phyloP scores from a whole-genome alignment of 1,284 basidiomycete species.

The Cryptococcus sp. region DNA sequence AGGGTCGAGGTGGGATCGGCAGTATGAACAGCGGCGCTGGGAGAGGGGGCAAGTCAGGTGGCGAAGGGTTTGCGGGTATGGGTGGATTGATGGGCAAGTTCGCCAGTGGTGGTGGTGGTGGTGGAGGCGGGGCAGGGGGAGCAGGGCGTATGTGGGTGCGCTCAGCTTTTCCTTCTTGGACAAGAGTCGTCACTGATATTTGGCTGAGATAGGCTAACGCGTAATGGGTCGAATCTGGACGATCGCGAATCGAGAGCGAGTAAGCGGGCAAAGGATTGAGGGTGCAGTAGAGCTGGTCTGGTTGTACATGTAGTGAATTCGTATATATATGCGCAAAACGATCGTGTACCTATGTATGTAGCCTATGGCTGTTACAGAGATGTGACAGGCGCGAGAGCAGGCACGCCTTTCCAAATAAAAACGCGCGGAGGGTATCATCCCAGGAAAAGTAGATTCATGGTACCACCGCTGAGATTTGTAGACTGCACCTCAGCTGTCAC shows the following conservation, averaged over 20 bases:
- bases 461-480: too few species aligned
- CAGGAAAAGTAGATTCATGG: too few species aligned
- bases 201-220: constrained; percentile 7
- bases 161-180: constrained; percentile 3
- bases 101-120: not conserved
- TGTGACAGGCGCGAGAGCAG: too few species aligned
- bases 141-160: constrained; percentile 23
- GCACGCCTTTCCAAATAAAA: too few species aligned
- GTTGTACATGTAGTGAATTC: too few species aligned
- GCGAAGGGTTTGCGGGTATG: not conserved
- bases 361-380: too few species aligned
- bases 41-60: not conserved
- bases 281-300: not conserved
- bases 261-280: constrained; percentile 17
- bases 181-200: constrained; percentile 1
- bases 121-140: not conserved
- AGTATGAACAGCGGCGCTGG: not conserved
- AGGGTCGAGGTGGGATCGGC: not conserved
- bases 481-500: too few species aligned
- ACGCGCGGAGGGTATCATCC: too few species aligned
- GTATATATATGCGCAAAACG: too few species aligned
- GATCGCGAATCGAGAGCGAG: constrained; percentile 10
- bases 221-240: constrained; percentile 16
- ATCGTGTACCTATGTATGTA: too few species aligned
- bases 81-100: not conserved